Base-by-base conservation (phyloP, 805 yeast species). In the Nakazawaea holstii region DNA sequence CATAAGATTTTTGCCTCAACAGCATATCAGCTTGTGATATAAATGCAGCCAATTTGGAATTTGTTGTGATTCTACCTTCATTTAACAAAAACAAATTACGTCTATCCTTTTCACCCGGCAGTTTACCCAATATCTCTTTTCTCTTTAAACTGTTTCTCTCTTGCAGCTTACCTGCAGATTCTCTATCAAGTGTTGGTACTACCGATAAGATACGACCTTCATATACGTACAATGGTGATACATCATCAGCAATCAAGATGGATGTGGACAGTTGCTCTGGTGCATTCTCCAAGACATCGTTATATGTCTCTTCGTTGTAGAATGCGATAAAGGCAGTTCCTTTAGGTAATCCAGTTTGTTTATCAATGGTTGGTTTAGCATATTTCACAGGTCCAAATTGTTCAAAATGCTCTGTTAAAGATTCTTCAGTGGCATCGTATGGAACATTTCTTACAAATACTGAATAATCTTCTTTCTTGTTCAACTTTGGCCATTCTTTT, bases 241-340 rank as follows among this genome's bases (percentile, higher is more conserved):
- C 96, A 62, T 92, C 97, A 64, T 92, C 99, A 10, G 97, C 84
- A 49, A 94, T 82, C 56, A 94, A 74, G 59, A 89, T 70, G 5
- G 85, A 76, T 11, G 80, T 71, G 13, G 77, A 65, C 6, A 69
- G 70, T 15, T 80, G 74, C 39, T 79, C 78, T 24, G 99, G 98
- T 0, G 97, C 96, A 57, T 80, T 75, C 4, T 72, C 71, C 32
- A 91, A 61, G 67, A 97, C 91, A 45, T 77, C 74, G 30, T 74
- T 73, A 57, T 80, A 87, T 3, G 85, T 78, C 4, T 74, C 80
- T 46, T 77, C 79, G 20, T 74, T 69, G 43, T 63, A 65, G 61
- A 94, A 94, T 0, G 96, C 95, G 38, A 94, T 96, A 62, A 94
- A 94, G 0, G 97, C 99, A 0, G 97, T 85, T 52, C 99, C 99